Conservation (phyloP, 306 rosid genomes). For the Dicorynia guianensis region DNA sequence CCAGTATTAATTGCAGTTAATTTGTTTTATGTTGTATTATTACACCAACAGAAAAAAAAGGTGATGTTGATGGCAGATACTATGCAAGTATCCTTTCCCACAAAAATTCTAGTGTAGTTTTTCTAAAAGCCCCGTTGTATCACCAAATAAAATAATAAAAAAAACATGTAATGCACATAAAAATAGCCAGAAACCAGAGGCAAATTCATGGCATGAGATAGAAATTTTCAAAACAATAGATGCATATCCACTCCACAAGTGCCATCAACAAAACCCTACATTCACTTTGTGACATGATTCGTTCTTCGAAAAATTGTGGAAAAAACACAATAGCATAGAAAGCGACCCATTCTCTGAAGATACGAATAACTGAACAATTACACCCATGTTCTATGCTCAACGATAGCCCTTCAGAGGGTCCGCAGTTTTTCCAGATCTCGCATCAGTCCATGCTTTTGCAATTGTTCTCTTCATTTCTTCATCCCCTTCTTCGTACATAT, state of each 20-base stretch:
- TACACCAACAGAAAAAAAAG: too few relatives aligned
- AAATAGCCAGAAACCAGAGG: not conserved
- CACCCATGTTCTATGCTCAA: conserved; percentile 30
- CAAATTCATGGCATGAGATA: not conserved
- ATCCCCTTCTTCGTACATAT: conserved; percentile 92
- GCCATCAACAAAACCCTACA: conserved; percentile 22
- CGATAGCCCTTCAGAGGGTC: conserved; percentile 67
- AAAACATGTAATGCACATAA: too few relatives aligned
- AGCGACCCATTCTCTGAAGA: conserved; percentile 20
- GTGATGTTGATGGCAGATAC: too few relatives aligned
- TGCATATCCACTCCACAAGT: conserved; percentile 21
- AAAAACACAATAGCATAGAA: not conserved
- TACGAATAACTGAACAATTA: conserved; percentile 10
- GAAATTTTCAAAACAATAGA: conserved; percentile 2
- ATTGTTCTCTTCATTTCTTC: conserved; percentile 92
- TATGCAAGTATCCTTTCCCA: too few relatives aligned
- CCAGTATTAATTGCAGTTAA: too few relatives aligned
- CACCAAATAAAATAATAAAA: too few relatives aligned
- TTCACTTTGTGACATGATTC: conserved; percentile 18
- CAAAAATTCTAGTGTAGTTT: too few relatives aligned
- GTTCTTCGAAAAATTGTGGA: too few relatives aligned
- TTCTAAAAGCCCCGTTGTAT: too few relatives aligned
- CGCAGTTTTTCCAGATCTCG: conserved; percentile 80
- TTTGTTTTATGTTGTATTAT: too few relatives aligned
- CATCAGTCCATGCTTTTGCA: conserved; percentile 98